Evolutionary conservation across 371 early-diverging fungal species (phyloP).

Genomic region (Vavraia culicis): DNA sequence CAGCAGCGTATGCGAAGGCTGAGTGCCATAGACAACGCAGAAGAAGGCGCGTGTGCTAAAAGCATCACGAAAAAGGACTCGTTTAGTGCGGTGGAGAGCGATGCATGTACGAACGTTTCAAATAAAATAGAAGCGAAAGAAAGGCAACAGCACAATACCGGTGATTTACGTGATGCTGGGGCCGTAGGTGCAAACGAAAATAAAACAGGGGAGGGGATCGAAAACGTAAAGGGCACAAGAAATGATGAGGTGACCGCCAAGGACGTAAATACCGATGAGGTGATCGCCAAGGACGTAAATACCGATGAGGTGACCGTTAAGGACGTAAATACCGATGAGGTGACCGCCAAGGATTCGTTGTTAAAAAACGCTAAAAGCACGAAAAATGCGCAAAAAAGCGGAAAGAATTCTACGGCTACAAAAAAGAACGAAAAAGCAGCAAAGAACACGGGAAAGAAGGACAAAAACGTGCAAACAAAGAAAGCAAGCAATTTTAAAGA

Average conservation of each 20-base stretch:
- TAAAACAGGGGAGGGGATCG: not conserved
- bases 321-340: not conserved
- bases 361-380: constrained; percentile 1
- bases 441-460: constrained; percentile 1
- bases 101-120: too few relatives aligned
- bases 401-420: not conserved
- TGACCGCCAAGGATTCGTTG: not conserved
- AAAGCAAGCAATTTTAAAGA: not conserved
- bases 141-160: not conserved
- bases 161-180: constrained; percentile 2
- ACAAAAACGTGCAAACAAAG: not conserved
- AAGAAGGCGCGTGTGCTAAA: too few relatives aligned
- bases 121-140: constrained; percentile 7
- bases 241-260: not conserved
- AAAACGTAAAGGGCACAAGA: not conserved
- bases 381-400: not conserved
- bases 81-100: too few relatives aligned
- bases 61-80: too few relatives aligned
- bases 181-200: not conserved
- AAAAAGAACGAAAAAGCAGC: not conserved
- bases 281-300: constrained; percentile 11
- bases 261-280: constrained; percentile 4
- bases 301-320: not conserved
- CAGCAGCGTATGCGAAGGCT: too few relatives aligned
- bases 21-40: too few relatives aligned